Evolutionary conservation across 768 basidiomycete species (phyloP).

Genomic region (Trametes punicea): DNA sequence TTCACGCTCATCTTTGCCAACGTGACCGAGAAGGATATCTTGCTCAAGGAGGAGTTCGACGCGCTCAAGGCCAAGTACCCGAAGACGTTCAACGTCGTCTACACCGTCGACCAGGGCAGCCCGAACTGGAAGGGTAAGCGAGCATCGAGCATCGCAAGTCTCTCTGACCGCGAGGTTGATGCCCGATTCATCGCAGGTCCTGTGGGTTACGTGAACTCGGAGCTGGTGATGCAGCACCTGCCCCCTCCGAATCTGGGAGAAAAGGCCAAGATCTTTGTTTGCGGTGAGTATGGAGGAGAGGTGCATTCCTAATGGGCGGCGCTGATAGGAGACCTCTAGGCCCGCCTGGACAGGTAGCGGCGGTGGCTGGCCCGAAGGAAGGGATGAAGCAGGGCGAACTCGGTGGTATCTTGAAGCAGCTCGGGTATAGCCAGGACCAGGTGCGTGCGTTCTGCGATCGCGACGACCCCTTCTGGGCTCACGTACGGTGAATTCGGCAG

Average conservation of each 20-base stretch:
- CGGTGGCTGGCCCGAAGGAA: slow-evolving; percentile 85
- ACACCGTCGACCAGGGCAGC: slow-evolving; percentile 77
- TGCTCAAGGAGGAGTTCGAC: slow-evolving; percentile 78
- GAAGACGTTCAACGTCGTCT: slow-evolving; percentile 74
- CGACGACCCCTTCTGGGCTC: too few species aligned
- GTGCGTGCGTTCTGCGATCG: slow-evolving; percentile 38
- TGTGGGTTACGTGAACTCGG: slow-evolving; percentile 70
- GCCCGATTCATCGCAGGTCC: slow-evolving; percentile 41
- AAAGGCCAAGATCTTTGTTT: slow-evolving; percentile 87
- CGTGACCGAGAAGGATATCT: slow-evolving; percentile 85
- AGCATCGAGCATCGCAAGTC: slow-evolving; percentile 22
- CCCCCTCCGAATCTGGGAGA: slow-evolving; percentile 59
- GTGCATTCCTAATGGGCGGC: not conserved
- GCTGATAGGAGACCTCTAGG: slow-evolving; percentile 37
- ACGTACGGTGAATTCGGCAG: not conserved
- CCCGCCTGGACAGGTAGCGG: slow-evolving; percentile 86
- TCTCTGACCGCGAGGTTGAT: not conserved
- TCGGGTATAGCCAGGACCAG: slow-evolving; percentile 83
- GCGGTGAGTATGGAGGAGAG: slow-evolving; percentile 50
- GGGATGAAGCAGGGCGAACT: slow-evolving; percentile 85
- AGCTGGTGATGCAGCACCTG: slow-evolving; percentile 72
- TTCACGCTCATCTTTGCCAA: slow-evolving; percentile 93
- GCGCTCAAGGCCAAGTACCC: slow-evolving; percentile 64
- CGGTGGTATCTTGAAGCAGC: slow-evolving; percentile 80
- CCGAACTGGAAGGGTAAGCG: slow-evolving; percentile 66